A percentile compares a stretch with the other conserved stretches of the same genome.
These are phyloP conservation scores for Chernovozyma aurita DNA, from an alignment of 1,139 yeast genomes.

Conservation along the genomic window DNA sequence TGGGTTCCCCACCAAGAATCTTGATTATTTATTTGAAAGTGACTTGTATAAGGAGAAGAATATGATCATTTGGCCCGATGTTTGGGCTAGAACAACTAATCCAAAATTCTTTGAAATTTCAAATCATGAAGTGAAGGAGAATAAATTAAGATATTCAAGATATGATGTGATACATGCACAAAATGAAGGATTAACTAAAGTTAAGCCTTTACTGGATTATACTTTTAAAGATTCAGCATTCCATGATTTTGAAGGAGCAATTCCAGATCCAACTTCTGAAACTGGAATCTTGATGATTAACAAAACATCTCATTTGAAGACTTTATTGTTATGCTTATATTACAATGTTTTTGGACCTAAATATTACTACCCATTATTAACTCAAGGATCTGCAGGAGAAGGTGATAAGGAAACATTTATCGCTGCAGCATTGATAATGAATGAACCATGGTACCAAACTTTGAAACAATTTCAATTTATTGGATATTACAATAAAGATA, in stretches of 20 bases:
- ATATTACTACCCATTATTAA: constrained; percentile 53
- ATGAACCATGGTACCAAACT: constrained; percentile 51
- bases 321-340: constrained; percentile 50
- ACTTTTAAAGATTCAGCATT: constrained; percentile 33
- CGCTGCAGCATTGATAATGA: constrained; percentile 55
- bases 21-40: constrained; percentile 45
- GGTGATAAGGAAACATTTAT: constrained; percentile 70
- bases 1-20: constrained; percentile 53
- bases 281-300: constrained; percentile 59
- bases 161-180: constrained; percentile 27
- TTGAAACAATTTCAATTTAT: constrained; percentile 46
- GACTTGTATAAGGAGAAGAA: constrained; percentile 38
- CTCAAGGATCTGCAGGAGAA: constrained; percentile 70
- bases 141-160: constrained; percentile 30
- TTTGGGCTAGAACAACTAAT: constrained; percentile 48
- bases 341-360: constrained; percentile 60
- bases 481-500: constrained; percentile 40
- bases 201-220: constrained; percentile 27
- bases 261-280: constrained; percentile 63
- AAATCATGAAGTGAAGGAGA: constrained; percentile 31
- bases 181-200: constrained; percentile 14
- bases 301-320: constrained; percentile 46
- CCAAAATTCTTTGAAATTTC: constrained; percentile 46
- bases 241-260: constrained; percentile 54
- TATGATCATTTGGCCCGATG: constrained; percentile 49